Evolutionary conservation across 495 filamentous ascomycete genomes (phyloP).

Genomic region (Penicillium paxilli): DNA sequence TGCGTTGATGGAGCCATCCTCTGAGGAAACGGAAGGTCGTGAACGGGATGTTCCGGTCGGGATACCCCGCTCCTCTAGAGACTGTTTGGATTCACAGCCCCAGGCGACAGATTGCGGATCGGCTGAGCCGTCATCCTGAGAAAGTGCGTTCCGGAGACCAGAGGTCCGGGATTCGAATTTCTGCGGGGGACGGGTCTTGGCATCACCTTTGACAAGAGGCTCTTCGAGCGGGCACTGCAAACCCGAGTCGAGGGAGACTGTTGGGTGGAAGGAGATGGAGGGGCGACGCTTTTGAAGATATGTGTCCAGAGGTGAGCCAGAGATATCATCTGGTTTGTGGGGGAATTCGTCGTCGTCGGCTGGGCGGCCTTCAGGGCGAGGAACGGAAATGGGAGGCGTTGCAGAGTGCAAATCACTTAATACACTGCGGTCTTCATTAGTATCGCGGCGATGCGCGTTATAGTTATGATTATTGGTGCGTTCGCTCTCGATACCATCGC

Average conservation of each 20-base stretch:
- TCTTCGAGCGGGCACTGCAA: slow-evolving; percentile 37
- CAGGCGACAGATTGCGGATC: slow-evolving; percentile 17
- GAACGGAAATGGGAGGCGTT: slow-evolving; percentile 49
- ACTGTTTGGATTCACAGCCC: slow-evolving; percentile 23
- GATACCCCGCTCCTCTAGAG: slow-evolving; percentile 25
- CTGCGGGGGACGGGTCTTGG: slow-evolving; percentile 22
- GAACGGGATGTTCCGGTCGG: slow-evolving; percentile 30
- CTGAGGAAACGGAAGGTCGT: slow-evolving; percentile 20
- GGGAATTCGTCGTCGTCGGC: slow-evolving; percentile 31
- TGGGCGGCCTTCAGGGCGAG: slow-evolving; percentile 36
- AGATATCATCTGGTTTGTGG: slow-evolving; percentile 44
- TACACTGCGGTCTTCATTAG: slow-evolving; percentile 48
- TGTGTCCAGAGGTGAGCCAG: slow-evolving; percentile 41
- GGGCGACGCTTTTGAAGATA: slow-evolving; percentile 42
- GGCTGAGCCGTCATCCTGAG: slow-evolving; percentile 28
- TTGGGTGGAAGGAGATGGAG: slow-evolving; percentile 46
- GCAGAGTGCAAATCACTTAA: slow-evolving; percentile 46
- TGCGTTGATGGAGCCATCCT: slow-evolving; percentile 19
- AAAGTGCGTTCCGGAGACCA: slow-evolving; percentile 40
- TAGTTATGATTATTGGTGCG: slow-evolving; percentile 44
- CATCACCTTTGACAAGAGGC: slow-evolving; percentile 37
- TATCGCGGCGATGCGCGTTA: slow-evolving; percentile 42
- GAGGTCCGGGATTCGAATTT: slow-evolving; percentile 42
- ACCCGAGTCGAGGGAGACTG: slow-evolving; percentile 39
- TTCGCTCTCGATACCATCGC: slow-evolving; percentile 48